Conservation (phyloP, 768 basidiomycete genomes). For the Pholiota microspora region DNA sequence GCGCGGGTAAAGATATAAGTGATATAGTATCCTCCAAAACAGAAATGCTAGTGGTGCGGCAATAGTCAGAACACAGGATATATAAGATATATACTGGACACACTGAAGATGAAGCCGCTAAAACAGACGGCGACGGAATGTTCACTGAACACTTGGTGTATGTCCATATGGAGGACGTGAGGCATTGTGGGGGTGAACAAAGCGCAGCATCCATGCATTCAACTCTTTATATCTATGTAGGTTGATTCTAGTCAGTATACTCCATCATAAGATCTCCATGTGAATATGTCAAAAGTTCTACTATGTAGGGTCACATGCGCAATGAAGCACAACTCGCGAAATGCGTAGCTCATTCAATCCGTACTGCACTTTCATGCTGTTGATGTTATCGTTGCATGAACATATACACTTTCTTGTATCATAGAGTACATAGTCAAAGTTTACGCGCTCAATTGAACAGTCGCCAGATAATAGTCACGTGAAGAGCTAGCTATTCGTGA, state of each 20-base stretch:
- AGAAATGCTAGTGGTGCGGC: conserved; percentile 1
- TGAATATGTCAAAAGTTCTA: background rate
- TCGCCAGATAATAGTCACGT: too few species aligned
- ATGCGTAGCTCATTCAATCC: too few species aligned
- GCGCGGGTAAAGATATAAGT: conserved; percentile 29
- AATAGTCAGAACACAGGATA: background rate
- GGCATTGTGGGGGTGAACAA: too few species aligned
- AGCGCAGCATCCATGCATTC: background rate
- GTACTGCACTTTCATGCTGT: too few species aligned
- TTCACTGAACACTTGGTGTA: background rate
- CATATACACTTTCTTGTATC: too few species aligned
- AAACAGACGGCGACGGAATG: background rate
- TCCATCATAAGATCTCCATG: background rate
- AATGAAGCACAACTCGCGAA: too few species aligned
- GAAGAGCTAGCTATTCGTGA: too few species aligned
- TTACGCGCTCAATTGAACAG: too few species aligned
- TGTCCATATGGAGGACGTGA: background rate
- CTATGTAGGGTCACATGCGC: background rate
- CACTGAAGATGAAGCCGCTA: background rate
- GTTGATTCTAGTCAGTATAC: background rate
- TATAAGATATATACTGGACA: background rate
- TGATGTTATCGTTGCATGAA: too few species aligned
- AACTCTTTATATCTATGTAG: background rate
- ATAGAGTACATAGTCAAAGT: too few species aligned
- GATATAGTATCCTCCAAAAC: conserved; percentile 17